These are phyloP conservation scores for Escovopsis sp. DNA, from an alignment of 2,329 filamentous ascomycete genomes.

Conservation along the genomic window DNA sequence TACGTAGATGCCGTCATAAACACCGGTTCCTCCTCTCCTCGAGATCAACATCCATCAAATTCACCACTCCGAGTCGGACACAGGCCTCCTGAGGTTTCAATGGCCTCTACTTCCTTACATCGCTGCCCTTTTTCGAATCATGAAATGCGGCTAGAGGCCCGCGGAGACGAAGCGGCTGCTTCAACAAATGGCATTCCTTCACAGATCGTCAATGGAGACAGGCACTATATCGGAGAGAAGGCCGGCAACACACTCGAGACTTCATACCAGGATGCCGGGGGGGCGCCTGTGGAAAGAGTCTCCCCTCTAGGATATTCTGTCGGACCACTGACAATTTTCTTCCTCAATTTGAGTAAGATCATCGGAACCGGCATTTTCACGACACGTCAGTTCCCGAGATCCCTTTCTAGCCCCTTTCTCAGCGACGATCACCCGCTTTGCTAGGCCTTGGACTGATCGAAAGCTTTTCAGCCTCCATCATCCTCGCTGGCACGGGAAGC, in stretches of 20 bases:
- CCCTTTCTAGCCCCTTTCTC: background rate
- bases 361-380: constrained; percentile 50
- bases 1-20: too few relatives aligned
- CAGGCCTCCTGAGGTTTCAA: too few relatives aligned
- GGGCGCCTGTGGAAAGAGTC: constrained; percentile 42
- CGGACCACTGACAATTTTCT: constrained; percentile 38
- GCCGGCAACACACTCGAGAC: constrained; percentile 30
- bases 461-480: constrained; percentile 31
- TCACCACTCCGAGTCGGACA: too few relatives aligned
- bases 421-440: background rate
- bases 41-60: too few relatives aligned
- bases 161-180: background rate
- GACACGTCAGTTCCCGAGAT: constrained; percentile 37
- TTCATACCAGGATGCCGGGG: constrained; percentile 44
- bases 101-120: too few relatives aligned
- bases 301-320: constrained; percentile 47
- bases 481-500: constrained; percentile 45
- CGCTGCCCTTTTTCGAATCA: too few relatives aligned
- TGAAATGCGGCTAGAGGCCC: too few relatives aligned
- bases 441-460: too few relatives aligned
- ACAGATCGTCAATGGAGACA: constrained; percentile 1
- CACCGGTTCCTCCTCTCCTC: too few relatives aligned
- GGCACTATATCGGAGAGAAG: constrained; percentile 4
- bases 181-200: constrained; percentile 3
- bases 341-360: constrained; percentile 47